phyloP scores from a whole-genome alignment of 768 basidiomycete genomes.

The Suillus discolor region DNA sequence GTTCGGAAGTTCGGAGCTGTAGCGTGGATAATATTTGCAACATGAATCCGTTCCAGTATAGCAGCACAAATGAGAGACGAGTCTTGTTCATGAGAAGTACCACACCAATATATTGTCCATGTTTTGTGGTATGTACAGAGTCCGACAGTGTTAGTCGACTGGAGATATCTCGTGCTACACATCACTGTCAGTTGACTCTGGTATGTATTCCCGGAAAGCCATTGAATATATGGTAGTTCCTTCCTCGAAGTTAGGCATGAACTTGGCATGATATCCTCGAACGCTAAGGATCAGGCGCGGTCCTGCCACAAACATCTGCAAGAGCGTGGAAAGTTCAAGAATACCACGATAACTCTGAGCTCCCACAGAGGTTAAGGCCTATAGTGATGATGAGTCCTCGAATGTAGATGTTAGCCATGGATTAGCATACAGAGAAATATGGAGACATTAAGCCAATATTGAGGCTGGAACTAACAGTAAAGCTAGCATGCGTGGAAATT shows the following conservation, averaged over 20 bases:
- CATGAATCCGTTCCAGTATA: not conserved
- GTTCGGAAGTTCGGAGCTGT: not conserved
- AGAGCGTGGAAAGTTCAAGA: not conserved
- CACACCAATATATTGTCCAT: not conserved
- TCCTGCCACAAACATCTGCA: slow-evolving; percentile 1
- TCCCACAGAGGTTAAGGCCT: not conserved
- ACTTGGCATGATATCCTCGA: not conserved
- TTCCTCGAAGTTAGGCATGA: not conserved
- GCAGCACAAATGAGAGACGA: not conserved
- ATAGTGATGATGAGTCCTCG: not conserved
- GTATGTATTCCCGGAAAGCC: not conserved
- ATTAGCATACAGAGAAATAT: not conserved
- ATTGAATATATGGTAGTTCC: not conserved
- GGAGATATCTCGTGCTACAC: not conserved
- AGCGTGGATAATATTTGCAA: not conserved
- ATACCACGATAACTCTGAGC: not conserved
- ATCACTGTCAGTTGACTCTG: not conserved
- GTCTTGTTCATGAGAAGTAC: not conserved
- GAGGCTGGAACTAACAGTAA: not conserved
- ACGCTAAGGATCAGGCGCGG: not conserved
- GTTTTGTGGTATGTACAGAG: not conserved
- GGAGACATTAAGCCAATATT: not conserved
- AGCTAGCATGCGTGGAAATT: not conserved
- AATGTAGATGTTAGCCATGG: not conserved
- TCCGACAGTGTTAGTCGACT: not conserved